Evolutionary conservation across 2,329 filamentous ascomycete genomes (phyloP).

Genomic region (Microcyclosporella mali): DNA sequence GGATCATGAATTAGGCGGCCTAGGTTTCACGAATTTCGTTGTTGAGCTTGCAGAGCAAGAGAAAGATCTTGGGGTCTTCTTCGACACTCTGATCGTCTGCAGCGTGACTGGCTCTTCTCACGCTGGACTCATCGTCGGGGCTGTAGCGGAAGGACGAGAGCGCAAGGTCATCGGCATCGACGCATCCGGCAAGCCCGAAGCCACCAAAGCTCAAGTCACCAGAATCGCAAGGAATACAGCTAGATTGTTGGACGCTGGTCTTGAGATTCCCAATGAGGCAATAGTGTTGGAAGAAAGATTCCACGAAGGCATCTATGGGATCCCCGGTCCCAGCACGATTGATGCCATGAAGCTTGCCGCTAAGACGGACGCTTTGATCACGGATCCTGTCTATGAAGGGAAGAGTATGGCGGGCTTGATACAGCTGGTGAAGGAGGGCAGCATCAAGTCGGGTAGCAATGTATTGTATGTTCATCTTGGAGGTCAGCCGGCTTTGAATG

Average conservation of each 20-base stretch:
- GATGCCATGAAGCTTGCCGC: conserved; percentile 65
- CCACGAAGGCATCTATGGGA: conserved; percentile 62
- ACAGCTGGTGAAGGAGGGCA: conserved; percentile 57
- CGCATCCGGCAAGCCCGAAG: conserved; percentile 53
- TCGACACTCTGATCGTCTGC: conserved; percentile 58
- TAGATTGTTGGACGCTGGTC: conserved; percentile 54
- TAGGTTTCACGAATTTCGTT: conserved; percentile 66
- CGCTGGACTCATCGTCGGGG: conserved; percentile 66
- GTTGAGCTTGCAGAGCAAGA: conserved; percentile 63
- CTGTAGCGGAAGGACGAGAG: conserved; percentile 48
- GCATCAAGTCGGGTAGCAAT: conserved; percentile 55
- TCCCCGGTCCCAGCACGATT: conserved; percentile 59
- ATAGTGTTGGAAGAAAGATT: conserved; percentile 59
- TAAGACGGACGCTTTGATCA: conserved; percentile 64
- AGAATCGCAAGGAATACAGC: conserved; percentile 61
- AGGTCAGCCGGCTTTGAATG: conserved; percentile 63
- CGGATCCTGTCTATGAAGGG: conserved; percentile 69
- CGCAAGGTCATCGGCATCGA: conserved; percentile 62
- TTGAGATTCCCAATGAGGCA: conserved; percentile 57
- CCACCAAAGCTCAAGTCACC: conserved; percentile 60
- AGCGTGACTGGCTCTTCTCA: conserved; percentile 66
- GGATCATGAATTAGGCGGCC: conserved; percentile 62
- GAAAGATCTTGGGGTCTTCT: conserved; percentile 54
- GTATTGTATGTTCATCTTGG: conserved; percentile 67
- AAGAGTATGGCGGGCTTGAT: conserved; percentile 70